Base-by-base conservation (phyloP, 805 yeast genomes). In the Maudiozyma pseudohumilis region DNA sequence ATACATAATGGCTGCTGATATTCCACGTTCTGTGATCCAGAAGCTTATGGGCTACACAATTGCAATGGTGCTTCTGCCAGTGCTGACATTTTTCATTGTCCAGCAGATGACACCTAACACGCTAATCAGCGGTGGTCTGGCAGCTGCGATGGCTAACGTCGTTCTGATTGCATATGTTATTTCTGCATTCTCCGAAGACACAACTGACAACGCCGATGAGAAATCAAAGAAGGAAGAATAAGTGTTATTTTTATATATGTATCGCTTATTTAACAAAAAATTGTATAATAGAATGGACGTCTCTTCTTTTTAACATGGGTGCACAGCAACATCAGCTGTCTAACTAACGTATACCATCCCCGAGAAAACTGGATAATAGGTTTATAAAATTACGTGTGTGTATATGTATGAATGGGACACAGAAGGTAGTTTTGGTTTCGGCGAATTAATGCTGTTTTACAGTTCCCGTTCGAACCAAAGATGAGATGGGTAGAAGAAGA, bases 31-130 rank as follows among this genome's bases (percentile, higher is more conserved):
- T 17, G 92, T 82, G 38, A 61, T 82, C 28, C 69, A 67, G 44
- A 83, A 82, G 59, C 70, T 83, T 40, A 68, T 81, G 59, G 68
- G 79, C 49, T 82, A 79, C 67, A 82, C 94, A 11, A 80, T 69
- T 5, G 77, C 83, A 40, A 83, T 83, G 92, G 75, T 83, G 36
- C 59, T 72, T 18, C 67, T 76, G 34, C 94, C 94, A 18, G 50
- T 83, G 44, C 37, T 69, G 20, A 64, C 80, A 2, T 83, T 83
- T 58, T 83, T 83, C 55, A 42, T 61, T 2, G 56, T 68, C 12
- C 79, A 75, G 46, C 68, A 66, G 47, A 40, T 39, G 15, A 48
- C 55, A 6, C 35, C 47, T 13, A 81, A 73, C 49, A 72, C 87
- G 1, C 58, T 82, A 11, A 62, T 79, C 10, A 77, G 85, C 35